Percentiles rank a stretch among this genome's conserved stretches.
These are phyloP conservation scores for Yamadazyma nakazawae DNA, from an alignment of 805 yeast species.

Conservation along the genomic window DNA sequence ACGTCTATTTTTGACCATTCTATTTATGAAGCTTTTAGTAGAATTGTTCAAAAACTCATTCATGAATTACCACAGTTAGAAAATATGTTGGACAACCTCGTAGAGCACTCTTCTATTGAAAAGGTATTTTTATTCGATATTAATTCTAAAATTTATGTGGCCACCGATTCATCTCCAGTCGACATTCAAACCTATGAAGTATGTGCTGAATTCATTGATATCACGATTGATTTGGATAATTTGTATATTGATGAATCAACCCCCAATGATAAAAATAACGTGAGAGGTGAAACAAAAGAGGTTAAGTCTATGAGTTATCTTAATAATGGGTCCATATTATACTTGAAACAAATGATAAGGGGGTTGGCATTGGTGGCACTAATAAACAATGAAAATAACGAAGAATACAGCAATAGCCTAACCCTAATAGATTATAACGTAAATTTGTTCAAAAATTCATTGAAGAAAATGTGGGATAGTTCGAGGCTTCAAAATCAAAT, in stretches of 20 bases:
- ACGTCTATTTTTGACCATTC: conserved; percentile 96
- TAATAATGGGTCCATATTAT: conserved; percentile 79
- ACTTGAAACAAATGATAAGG: conserved; percentile 86
- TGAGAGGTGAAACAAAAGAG: conserved; percentile 22
- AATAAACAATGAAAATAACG: conserved; percentile 37
- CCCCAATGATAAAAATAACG: conserved; percentile 9
- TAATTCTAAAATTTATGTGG: conserved; percentile 88
- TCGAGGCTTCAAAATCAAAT: conserved; percentile 20
- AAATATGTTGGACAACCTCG: conserved; percentile 81
- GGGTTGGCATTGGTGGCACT: conserved; percentile 90
- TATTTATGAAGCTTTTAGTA: conserved; percentile 90
- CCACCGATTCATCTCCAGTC: conserved; percentile 94
- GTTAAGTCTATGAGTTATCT: conserved; percentile 69
- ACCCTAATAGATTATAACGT: conserved; percentile 88
- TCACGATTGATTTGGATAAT: conserved; percentile 83
- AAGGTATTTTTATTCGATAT: conserved; percentile 91
- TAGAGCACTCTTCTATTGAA: conserved; percentile 86
- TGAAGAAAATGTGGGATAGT: conserved; percentile 67
- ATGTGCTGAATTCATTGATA: conserved; percentile 95
- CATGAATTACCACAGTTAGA: conserved; percentile 87
- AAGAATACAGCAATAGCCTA: conserved; percentile 40
- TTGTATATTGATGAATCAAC: conserved; percentile 42
- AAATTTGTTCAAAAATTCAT: conserved; percentile 69
- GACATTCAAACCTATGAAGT: conserved; percentile 95
- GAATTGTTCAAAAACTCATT: conserved; percentile 87